Percentiles rank a stretch among this genome's conserved stretches.
Conservation (phyloP, 2,329 filamentous ascomycete genomes). For the Arthrobotrys sphaeroides region DNA sequence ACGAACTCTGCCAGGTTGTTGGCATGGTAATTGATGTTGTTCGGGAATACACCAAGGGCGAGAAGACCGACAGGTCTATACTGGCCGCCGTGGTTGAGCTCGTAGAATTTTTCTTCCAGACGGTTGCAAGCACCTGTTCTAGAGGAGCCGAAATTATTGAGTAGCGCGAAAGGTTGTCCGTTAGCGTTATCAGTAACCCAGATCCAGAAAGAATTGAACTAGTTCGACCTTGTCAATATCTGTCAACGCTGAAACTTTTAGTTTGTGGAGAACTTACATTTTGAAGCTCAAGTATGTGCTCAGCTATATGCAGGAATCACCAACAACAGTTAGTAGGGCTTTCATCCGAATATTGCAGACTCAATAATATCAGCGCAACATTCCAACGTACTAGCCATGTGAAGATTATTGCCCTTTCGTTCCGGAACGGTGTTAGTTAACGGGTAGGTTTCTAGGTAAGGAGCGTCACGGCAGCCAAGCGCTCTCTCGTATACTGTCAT, state of each 20-base stretch:
- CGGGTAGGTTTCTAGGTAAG: constrained; percentile 20
- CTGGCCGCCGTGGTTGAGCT: background rate
- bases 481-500: constrained; percentile 31
- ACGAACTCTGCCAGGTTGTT: constrained; percentile 30
- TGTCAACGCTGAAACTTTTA: constrained; percentile 3
- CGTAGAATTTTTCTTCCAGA: background rate
- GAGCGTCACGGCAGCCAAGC: constrained; percentile 18
- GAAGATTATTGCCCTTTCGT: background rate
- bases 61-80: constrained; percentile 33
- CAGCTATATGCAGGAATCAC: constrained; percentile 2
- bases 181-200: constrained; percentile 26
- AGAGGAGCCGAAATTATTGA: constrained; percentile 13
- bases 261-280: constrained; percentile 11
- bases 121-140: constrained; percentile 2
- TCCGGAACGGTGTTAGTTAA: constrained; percentile 16
- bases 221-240: constrained; percentile 18
- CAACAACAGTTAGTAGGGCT: constrained; percentile 4
- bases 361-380: background rate
- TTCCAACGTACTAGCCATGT: constrained; percentile 25
- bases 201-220: constrained; percentile 27
- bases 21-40: constrained; percentile 13
- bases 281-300: constrained; percentile 31
- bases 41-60: constrained; percentile 35
- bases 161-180: constrained; percentile 20
- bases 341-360: background rate